These are phyloP conservation scores for Lentinula sp. DNA, from an alignment of 768 basidiomycete species.

Conservation along the genomic window DNA sequence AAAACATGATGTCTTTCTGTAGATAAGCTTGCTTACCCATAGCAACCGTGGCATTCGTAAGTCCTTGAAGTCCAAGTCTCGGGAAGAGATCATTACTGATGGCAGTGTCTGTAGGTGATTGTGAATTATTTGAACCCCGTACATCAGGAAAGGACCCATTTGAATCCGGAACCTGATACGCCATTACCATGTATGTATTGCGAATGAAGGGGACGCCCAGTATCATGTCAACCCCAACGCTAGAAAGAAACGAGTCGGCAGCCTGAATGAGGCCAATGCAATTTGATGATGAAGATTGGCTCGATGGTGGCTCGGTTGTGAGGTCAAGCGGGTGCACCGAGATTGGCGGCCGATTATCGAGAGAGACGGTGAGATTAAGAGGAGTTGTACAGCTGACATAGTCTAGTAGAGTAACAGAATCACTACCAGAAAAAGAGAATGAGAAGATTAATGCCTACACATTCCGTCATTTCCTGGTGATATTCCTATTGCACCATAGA, in stretches of 20 bases:
- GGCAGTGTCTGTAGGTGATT: slow-evolving; percentile 6
- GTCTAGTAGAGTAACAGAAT: slow-evolving; percentile 32
- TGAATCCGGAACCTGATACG: slow-evolving; percentile 43
- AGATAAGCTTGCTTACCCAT: slow-evolving; percentile 17
- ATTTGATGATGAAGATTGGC: slow-evolving; percentile 31
- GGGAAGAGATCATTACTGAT: slow-evolving; percentile 25
- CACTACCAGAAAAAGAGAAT: not conserved
- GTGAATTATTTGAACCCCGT: slow-evolving; percentile 12
- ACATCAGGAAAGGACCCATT: slow-evolving; percentile 37
- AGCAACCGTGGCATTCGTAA: slow-evolving; percentile 59
- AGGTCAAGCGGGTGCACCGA: slow-evolving; percentile 74
- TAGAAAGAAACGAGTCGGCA: slow-evolving; percentile 35
- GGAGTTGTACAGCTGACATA: slow-evolving; percentile 70
- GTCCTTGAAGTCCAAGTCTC: slow-evolving; percentile 50
- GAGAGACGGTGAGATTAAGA: slow-evolving; percentile 64
- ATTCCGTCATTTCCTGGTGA: slow-evolving; percentile 51
- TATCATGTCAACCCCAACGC: slow-evolving; percentile 56
- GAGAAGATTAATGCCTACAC: slow-evolving; percentile 37
- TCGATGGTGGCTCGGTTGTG: slow-evolving; percentile 38
- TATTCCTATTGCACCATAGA: slow-evolving; percentile 71
- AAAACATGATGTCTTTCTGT: not conserved
- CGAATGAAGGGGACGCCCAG: slow-evolving; percentile 76
- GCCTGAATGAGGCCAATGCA: slow-evolving; percentile 70
- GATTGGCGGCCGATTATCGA: slow-evolving; percentile 51
- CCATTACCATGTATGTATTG: slow-evolving; percentile 74